Percentiles rank a stretch among this genome's conserved stretches.
These are phyloP conservation scores for Pythium dissotocum DNA, from an alignment of 352 stramenopile genomes.

Conservation along the genomic window DNA sequence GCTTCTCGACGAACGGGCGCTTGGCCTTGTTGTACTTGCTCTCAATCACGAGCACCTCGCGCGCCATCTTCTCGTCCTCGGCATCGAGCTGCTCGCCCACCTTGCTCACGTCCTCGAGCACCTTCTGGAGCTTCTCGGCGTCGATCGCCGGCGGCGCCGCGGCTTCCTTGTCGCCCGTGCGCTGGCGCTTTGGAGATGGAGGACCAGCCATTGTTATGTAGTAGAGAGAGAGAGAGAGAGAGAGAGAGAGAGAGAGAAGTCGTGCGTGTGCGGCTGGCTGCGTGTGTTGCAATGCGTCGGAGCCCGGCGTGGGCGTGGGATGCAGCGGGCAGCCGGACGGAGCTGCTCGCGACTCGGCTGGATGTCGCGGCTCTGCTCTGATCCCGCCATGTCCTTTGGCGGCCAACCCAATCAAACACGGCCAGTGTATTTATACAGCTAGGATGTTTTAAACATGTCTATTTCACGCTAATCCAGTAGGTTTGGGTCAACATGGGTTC, in stretches of 20 bases:
- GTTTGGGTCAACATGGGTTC: constrained; percentile 17
- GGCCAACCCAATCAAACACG: constrained; percentile 12
- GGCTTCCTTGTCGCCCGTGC: constrained; percentile 52
- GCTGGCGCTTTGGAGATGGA: constrained; percentile 75
- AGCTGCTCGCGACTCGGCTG: constrained; percentile 5
- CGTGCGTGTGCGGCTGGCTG: neutral
- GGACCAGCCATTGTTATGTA: constrained; percentile 42
- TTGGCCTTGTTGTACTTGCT: constrained; percentile 77
- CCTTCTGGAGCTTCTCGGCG: constrained; percentile 50
- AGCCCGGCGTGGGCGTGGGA: neutral
- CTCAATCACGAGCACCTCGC: constrained; percentile 73
- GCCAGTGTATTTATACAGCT: constrained; percentile 8
- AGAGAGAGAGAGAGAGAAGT: no score
- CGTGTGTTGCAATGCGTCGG: neutral
- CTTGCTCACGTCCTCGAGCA: constrained; percentile 47
- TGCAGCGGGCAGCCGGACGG: neutral
- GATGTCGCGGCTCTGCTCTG: constrained; percentile 11
- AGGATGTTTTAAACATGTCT: constrained; percentile 21
- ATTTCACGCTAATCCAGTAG: constrained; percentile 16
- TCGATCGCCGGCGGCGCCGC: constrained; percentile 27
- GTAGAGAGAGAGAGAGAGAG: no score
- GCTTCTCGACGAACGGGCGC: constrained; percentile 66
- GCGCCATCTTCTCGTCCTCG: constrained; percentile 59
- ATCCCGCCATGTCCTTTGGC: constrained; percentile 31
- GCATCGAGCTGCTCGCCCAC: constrained; percentile 69